Base-by-base conservation (phyloP, 2,329 filamentous ascomycete species). In the Trichoderma aggressivum region DNA sequence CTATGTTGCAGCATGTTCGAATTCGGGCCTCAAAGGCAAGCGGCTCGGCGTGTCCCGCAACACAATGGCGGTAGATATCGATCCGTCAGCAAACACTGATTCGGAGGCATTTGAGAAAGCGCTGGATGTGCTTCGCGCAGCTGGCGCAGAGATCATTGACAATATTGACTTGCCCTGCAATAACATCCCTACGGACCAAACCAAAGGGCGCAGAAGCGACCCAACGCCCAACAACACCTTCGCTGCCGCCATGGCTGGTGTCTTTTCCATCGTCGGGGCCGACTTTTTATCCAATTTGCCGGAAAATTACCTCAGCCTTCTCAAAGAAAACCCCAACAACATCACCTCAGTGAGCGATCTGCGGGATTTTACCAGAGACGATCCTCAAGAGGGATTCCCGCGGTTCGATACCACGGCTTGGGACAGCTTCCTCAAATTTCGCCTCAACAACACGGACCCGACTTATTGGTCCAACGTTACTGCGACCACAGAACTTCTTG, bases 1-100 rank as follows among this genome's bases (percentile, higher is more conserved):
- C 77, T 92, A 92, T 74, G 85, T 88, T 10, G 83, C 82, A 3
- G 87, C 89, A 0, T 87, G 90, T 76, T 83, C 87, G 24, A 78
- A 83, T 24, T 83, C 83, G 14, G 84, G 84, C 0, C 81, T 92
- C 0, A 72, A 79, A 12, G 88, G 88, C 8, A 87, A 87, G 66
- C 85, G 90, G 2, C 88, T 93, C 30, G 91, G 91, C 4, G 84
- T 93, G 4, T 68, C 65, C 2, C 65, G 65, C 36, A 60, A 68
- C n/a, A 24, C 43, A 6, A 32, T 68, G 2, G 28, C 34, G 16
- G 1, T 36, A 14, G n/a, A 47, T 14, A 32, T 60, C 3, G 65
- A 68, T n/a, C 55, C 65, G 2, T 24, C 65, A 3, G 26, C 36
- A 28, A 32, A 50, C 7, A 60, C 34, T 4, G 36, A 68, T 5